These are phyloP conservation scores for Saturnispora besseyi DNA, from an alignment of 805 yeast species.

Conservation along the genomic window DNA sequence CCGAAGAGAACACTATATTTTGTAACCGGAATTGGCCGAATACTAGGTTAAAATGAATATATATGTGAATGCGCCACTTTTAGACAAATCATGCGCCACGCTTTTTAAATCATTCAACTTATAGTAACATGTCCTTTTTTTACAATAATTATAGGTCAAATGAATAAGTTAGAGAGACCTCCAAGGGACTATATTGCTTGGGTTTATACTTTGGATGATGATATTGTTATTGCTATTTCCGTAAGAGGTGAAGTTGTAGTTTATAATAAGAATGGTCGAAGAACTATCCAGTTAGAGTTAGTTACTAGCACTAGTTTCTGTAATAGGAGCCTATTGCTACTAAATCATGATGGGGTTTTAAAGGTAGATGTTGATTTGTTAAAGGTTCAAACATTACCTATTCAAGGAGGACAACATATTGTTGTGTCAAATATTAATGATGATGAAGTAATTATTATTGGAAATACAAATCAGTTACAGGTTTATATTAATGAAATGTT, in stretches of 20 bases:
- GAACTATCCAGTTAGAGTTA: neutral
- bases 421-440: neutral
- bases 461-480: neutral
- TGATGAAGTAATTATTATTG: neutral
- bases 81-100: neutral
- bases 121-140: neutral
- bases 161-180: conserved; percentile 4
- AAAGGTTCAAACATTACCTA: neutral
- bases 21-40: no score
- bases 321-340: neutral
- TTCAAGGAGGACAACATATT: conserved; percentile 1
- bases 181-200: conserved; percentile 5
- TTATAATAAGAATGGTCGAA: neutral
- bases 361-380: neutral
- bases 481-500: neutral
- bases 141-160: neutral
- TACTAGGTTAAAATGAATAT: no score
- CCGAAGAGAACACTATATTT: no score
- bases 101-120: neutral
- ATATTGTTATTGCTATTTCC: neutral
- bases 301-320: neutral
- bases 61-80: no score
- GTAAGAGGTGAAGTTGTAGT: conserved; percentile 4
- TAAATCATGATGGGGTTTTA: neutral
- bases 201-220: neutral